Evolutionary conservation across 371 early-diverging fungal genomes (phyloP).

Genomic region (Saksenaea vasiformis): DNA sequence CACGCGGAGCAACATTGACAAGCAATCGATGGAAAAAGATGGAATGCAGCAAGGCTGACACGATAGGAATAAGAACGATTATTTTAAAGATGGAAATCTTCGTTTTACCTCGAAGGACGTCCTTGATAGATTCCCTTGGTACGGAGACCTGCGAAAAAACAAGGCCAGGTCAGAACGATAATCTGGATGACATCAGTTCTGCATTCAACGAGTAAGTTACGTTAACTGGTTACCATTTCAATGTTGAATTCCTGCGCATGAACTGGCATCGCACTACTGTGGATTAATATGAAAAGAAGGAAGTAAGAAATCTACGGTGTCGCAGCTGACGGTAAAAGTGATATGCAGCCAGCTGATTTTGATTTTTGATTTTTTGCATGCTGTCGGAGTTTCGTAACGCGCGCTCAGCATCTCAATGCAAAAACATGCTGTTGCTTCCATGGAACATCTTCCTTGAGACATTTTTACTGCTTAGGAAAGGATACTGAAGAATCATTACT

Average conservation of each 20-base stretch:
- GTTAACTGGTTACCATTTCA: conserved; percentile 37
- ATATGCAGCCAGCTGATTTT: too few species aligned
- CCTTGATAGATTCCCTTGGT: conserved; percentile 58
- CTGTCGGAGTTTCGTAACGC: too few species aligned
- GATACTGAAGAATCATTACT: too few species aligned
- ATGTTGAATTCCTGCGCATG: conserved; percentile 43
- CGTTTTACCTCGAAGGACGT: conserved; percentile 62
- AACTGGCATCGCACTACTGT: conserved; percentile 12
- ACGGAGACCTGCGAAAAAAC: conserved; percentile 48
- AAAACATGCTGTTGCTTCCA: too few species aligned
- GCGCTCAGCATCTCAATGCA: too few species aligned
- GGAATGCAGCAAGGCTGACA: conserved; percentile 75
- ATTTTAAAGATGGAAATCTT: not conserved
- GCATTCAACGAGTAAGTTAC: not conserved
- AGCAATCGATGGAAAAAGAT: conserved; percentile 86
- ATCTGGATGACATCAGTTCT: not conserved
- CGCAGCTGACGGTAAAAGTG: too few species aligned
- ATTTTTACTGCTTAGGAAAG: too few species aligned
- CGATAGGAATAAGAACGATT: not conserved
- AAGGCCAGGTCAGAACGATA: not conserved
- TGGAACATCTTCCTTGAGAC: too few species aligned
- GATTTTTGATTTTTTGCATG: too few species aligned
- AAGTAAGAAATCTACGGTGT: not conserved
- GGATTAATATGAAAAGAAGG: not conserved
- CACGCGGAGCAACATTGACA: conserved; percentile 73